Evolutionary conservation across 2,329 filamentous ascomycete species (phyloP).

Genomic region (Epichloe coenophiala): DNA sequence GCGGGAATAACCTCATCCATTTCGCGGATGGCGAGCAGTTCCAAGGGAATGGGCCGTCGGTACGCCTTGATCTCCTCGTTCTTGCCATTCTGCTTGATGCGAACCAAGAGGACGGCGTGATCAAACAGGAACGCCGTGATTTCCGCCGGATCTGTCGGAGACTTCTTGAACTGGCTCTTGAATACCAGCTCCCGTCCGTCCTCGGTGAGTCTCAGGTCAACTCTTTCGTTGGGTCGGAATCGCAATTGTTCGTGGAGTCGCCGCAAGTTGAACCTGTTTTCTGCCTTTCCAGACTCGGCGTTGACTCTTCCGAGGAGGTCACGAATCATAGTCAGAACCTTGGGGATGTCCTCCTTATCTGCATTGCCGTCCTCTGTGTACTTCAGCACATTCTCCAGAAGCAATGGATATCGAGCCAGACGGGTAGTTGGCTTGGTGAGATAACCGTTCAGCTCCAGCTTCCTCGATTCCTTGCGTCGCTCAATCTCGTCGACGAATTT

Average conservation of each 20-base stretch:
- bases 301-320: conserved; percentile 83
- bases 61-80: conserved; percentile 91
- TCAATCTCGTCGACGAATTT: conserved; percentile 96
- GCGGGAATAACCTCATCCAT: conserved; percentile 93
- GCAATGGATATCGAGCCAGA: conserved; percentile 80
- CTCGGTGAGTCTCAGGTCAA: conserved; percentile 88
- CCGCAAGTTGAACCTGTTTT: conserved; percentile 93
- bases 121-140: conserved; percentile 95
- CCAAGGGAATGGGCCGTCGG: conserved; percentile 81
- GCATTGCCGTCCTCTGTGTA: conserved; percentile 80
- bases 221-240: conserved; percentile 78
- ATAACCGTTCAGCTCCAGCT: conserved; percentile 93
- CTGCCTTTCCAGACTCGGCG: conserved; percentile 86
- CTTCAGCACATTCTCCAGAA: conserved; percentile 85
- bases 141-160: conserved; percentile 72
- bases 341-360: conserved; percentile 84
- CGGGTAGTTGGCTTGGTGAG: conserved; percentile 94
- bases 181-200: conserved; percentile 86
- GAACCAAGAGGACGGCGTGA: conserved; percentile 82
- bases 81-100: conserved; percentile 86
- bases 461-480: conserved; percentile 87
- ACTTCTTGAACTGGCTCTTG: conserved; percentile 90
- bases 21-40: conserved; percentile 83
- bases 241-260: conserved; percentile 84
- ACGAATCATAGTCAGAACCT: conserved; percentile 74